Percentiles rank a stretch among this genome's conserved stretches.
These are phyloP conservation scores for Kitagawia praeruptora DNA, from an alignment of 129 eudicot genomes.

Conservation along the genomic window DNA sequence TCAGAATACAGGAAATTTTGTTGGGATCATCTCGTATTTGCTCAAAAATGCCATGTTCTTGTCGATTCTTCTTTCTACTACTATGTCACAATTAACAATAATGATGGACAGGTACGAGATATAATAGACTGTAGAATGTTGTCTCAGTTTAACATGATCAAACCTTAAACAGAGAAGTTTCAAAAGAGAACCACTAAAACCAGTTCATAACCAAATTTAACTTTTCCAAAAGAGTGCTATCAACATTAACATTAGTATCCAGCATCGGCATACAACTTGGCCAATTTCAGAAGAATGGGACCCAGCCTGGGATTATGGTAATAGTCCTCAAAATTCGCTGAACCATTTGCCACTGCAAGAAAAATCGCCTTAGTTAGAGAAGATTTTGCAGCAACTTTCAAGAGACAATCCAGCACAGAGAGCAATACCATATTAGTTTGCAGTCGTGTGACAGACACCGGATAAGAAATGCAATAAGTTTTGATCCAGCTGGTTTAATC, in stretches of 20 bases:
- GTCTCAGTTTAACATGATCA: no score
- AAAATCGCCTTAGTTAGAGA: not conserved
- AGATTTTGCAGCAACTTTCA: not conserved
- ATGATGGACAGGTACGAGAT: no score
- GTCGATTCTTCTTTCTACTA: no score
- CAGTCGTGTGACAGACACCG: not conserved
- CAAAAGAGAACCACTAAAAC: no score
- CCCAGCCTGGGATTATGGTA: slow-evolving; percentile 93
- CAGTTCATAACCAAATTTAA: not conserved
- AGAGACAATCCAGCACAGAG: not conserved
- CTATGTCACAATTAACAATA: no score
- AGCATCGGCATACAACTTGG: slow-evolving; percentile 17
- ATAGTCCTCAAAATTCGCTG: slow-evolving; percentile 85
- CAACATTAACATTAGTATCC: not conserved
- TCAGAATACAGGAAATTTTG: no score
- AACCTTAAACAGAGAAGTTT: no score
- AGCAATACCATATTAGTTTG: not conserved
- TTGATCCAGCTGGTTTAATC: no score
- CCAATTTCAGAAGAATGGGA: slow-evolving; percentile 75
- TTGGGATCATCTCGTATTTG: no score
- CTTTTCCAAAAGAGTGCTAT: not conserved
- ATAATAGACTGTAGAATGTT: no score
- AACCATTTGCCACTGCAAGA: slow-evolving; percentile 79
- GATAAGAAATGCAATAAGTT: not conserved
- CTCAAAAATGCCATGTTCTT: no score